Conservation (phyloP, 768 basidiomycete species). For the Fistulinella prunicolor region DNA sequence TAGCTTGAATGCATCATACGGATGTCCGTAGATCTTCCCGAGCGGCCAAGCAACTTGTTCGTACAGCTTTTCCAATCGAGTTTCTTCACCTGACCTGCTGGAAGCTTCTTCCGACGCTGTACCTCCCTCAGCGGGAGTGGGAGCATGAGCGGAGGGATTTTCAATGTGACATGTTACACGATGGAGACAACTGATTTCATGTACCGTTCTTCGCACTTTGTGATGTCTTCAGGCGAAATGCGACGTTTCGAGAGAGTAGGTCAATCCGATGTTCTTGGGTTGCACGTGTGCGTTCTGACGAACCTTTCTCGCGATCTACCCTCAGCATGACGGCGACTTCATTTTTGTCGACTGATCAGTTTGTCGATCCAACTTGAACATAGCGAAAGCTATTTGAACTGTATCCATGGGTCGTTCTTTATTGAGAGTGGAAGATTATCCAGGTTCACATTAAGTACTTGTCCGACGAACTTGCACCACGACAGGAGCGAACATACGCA, state of each 20-base stretch:
- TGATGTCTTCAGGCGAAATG: conserved; percentile 96
- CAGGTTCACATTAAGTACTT: no score
- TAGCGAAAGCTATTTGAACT: no score
- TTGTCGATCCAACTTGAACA: no score
- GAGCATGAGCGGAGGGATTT: conserved; percentile 48
- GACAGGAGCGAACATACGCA: no score
- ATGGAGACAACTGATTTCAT: conserved; percentile 95
- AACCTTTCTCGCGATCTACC: conserved; percentile 99
- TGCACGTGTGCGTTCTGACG: conserved; percentile 12
- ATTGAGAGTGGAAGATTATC: no score
- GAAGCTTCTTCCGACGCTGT: conserved; percentile 18
- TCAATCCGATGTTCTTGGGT: not conserved
- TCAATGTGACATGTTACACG: conserved; percentile 88
- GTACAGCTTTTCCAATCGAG: conserved; percentile 81
- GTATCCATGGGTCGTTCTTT: no score
- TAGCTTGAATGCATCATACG: conserved; percentile 98
- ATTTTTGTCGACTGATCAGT: conserved; percentile 93
- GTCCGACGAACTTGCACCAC: no score
- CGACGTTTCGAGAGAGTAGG: conserved; percentile 80
- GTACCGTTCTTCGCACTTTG: no score
- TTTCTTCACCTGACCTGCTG: conserved; percentile 62
- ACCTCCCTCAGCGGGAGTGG: conserved; percentile 28
- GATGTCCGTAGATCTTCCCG: conserved; percentile 85
- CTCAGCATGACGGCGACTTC: conserved; percentile 99
- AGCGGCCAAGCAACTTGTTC: conserved; percentile 93